Evolutionary conservation across 257 asterid species (phyloP).

Genomic region (Forsythia viridissima): DNA sequence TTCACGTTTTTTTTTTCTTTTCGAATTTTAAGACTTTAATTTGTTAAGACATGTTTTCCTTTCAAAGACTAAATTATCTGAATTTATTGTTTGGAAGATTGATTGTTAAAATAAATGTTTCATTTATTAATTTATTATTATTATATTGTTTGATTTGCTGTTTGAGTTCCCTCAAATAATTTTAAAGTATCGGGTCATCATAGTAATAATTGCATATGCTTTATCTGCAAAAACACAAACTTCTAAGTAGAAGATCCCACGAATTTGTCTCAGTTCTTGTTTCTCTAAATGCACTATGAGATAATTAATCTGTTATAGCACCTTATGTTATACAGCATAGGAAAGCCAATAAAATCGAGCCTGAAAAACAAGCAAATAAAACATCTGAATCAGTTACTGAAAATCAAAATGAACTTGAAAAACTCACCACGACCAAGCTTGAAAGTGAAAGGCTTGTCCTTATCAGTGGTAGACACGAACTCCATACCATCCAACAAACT

Average conservation of each 20-base stretch:
- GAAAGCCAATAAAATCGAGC: not conserved
- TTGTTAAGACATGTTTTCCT: too few relatives aligned
- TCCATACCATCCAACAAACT: constrained; percentile 51
- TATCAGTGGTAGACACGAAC: constrained; percentile 50
- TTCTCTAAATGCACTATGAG: not conserved
- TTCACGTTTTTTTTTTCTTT: too few relatives aligned
- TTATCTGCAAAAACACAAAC: not conserved
- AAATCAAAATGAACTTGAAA: not conserved
- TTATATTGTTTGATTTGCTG: too few relatives aligned
- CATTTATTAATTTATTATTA: too few relatives aligned
- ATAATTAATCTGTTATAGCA: not conserved
- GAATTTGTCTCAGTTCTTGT: not conserved
- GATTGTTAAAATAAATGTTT: too few relatives aligned
- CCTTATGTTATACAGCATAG: not conserved
- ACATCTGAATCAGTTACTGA: not conserved
- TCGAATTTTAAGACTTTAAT: too few relatives aligned
- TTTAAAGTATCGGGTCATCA: too few relatives aligned
- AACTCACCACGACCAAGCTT: constrained; percentile 64
- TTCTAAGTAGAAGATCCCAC: not conserved
- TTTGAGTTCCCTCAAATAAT: too few relatives aligned
- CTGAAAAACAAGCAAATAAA: not conserved
- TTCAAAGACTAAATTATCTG: too few relatives aligned
- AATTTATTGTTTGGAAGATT: too few relatives aligned
- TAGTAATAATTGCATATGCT: not conserved
- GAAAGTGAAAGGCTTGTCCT: constrained; percentile 42